Conservation (phyloP, 2,329 filamentous ascomycete species). For the Phoma sp. region DNA sequence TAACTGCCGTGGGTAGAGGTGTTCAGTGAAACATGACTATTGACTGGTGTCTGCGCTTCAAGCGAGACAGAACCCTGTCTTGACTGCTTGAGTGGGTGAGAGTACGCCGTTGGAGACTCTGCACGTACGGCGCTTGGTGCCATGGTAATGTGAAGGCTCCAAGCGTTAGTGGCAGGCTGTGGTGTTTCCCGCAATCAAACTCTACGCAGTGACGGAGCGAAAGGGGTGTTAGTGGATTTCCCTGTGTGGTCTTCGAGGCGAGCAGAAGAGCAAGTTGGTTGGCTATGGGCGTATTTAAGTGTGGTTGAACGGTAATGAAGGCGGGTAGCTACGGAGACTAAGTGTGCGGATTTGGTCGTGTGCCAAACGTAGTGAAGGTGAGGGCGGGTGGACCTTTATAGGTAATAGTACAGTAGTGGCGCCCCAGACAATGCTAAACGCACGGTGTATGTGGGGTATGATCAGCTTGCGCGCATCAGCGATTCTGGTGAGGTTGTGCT, state of each 20-base stretch:
- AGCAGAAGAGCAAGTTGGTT: neutral
- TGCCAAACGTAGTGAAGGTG: conserved; percentile 16
- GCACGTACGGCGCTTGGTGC: conserved; percentile 40
- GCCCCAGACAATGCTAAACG: conserved; percentile 15
- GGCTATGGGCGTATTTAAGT: neutral
- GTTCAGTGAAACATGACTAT: conserved; percentile 24
- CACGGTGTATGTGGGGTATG: conserved; percentile 32
- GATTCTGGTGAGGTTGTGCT: conserved; percentile 2
- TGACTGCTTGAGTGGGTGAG: conserved; percentile 26
- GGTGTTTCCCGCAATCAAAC: no score
- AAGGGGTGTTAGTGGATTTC: no score
- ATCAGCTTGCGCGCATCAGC: conserved; percentile 14
- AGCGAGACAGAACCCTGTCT: conserved; percentile 30
- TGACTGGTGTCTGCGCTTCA: conserved; percentile 33
- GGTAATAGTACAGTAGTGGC: conserved; percentile 5
- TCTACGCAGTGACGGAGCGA: no score
- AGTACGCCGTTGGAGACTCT: conserved; percentile 29
- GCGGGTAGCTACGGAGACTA: neutral
- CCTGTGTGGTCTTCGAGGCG: neutral
- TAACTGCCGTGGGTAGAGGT: conserved; percentile 25
- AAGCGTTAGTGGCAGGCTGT: neutral
- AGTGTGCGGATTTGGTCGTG: neutral
- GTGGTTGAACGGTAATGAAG: neutral
- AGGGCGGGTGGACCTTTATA: conserved; percentile 26
- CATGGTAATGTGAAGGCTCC: conserved; percentile 23